Evolutionary conservation across 768 basidiomycete species (phyloP), one percentile per base, ranked within the genome.

Genomic region (Baorangia bicolor): DNA sequence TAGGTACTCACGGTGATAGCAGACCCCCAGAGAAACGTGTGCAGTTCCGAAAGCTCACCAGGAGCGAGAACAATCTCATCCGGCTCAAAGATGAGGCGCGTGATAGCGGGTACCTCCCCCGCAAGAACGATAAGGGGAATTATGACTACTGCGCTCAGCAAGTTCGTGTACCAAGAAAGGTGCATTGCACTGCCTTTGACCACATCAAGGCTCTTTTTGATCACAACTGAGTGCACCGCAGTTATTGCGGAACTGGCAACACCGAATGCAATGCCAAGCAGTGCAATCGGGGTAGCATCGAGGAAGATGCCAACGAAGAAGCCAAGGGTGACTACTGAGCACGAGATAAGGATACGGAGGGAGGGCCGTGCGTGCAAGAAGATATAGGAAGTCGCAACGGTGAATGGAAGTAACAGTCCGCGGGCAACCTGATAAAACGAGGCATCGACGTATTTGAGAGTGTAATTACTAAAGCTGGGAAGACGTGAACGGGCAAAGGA

Each of bases 381-480:
- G 64, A 91, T 27, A 70, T 82, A 89, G 39, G 95, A 94, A n/a
- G 92, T 87, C 65, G 78, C 76, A 63, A 97, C 93, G 18, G 96
- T 98, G 78, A 94, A 90, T 0, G 96, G 95, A 23, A 98, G 85
- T 28, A 98, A 84, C 57, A 98, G 81, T 11, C 95, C 95, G 16
- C 95, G 88, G 0, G 95, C 95, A 59, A 98, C 89, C 76, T 96
- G 94, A 71, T 96, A 94, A 73, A 96, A 94, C 0, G 93, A 94
- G 13, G 92, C 92, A 53, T 94, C 94, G 62, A 97, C 94, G 65
- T 90, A 92, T 84, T 94, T 92, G 55, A 95, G 81, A 38, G 90
- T 93, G 68, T 86, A 94, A 70, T 94, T 95, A 73, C 90, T 91
- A 67, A 91, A 88, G 65, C 90, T 92, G 68, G 30, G n/a, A 12